Evolutionary conservation across 1,139 yeast species (phyloP), one percentile per base, ranked within the genome.

Genomic region (Sugiyamaella xylanicola): DNA sequence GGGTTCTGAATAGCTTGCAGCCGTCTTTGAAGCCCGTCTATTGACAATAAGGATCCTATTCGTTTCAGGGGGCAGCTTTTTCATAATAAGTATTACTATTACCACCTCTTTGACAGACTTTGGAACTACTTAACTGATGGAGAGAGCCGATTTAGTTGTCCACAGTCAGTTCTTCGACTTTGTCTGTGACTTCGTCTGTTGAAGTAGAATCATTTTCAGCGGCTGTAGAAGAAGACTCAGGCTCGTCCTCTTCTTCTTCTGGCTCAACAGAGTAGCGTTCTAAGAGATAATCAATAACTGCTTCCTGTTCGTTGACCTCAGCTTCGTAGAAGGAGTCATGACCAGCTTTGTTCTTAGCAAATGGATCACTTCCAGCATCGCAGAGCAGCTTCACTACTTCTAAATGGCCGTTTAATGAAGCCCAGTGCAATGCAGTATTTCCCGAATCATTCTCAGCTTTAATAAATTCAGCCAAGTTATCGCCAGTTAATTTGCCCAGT

Each of bases 351-450:
- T 93, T 93, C 71, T 85, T 86, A 39, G 81, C 67, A 65, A 88
- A 87, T 17, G 96, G 92, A 69, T 93, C 96, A 0, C 92, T 95
- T 61, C 83, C 88, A 54, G 83, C 79, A 32, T 86, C 92, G 67
- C 93, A 85, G 48, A 93, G 75, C 8, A 81, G 68, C 70, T 86
- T 74, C 40, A 90, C 95, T 8, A 86, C 77, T 2, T 81, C 84
- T 59, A 89, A 72, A 64, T 91, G 93, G 0, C 97, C 98, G 66
- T 88, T 91, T 63, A 83, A 80, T 0, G 96, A 81, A 0, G 98
- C 97, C 99, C 99, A 93, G 70, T 93, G 98, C 60, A 93, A 77
- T 0, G 98, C 86, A 0, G 99, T 91, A 69, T 93, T 93, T 3
- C 98, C 98, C 29, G 86, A 83, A 48, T 82, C 87, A 69, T 93